Percentiles rank a stretch among this genome's conserved stretches.
These are phyloP conservation scores for Ligustrum vulgare DNA, from an alignment of 257 asterid species.

Conservation along the genomic window DNA sequence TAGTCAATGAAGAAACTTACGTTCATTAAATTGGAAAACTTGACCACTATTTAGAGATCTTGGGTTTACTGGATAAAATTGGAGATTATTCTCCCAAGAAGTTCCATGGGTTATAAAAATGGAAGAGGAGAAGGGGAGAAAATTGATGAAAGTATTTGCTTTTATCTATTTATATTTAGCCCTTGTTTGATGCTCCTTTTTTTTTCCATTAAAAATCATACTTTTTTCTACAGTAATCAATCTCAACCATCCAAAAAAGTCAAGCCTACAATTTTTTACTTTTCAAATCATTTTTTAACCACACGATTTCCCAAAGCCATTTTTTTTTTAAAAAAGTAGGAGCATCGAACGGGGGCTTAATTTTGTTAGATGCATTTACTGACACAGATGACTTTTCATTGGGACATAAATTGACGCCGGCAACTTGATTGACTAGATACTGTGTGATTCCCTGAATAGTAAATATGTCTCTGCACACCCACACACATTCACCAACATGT, in stretches of 20 bases:
- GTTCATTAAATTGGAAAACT: neutral
- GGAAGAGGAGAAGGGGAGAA: neutral
- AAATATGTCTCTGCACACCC: neutral
- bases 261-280: no score
- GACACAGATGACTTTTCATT: neutral
- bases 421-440: neutral
- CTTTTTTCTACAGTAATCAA: no score
- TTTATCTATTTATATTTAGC: neutral
- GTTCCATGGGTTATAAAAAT: neutral
- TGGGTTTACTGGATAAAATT: neutral
- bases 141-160: neutral
- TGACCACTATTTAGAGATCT: neutral
- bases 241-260: no score
- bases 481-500: neutral
- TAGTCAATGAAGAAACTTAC: neutral
- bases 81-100: neutral
- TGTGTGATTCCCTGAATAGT: neutral
- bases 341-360: no score
- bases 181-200: no score
- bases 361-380: neutral
- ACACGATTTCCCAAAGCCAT: no score
- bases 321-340: no score
- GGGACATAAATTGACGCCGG: neutral
- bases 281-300: no score
- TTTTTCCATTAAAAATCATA: no score